Evolutionary conservation across 257 asterid species (phyloP), one percentile per base, ranked within the genome.

Genomic region (Haberlea rhodopensis): DNA sequence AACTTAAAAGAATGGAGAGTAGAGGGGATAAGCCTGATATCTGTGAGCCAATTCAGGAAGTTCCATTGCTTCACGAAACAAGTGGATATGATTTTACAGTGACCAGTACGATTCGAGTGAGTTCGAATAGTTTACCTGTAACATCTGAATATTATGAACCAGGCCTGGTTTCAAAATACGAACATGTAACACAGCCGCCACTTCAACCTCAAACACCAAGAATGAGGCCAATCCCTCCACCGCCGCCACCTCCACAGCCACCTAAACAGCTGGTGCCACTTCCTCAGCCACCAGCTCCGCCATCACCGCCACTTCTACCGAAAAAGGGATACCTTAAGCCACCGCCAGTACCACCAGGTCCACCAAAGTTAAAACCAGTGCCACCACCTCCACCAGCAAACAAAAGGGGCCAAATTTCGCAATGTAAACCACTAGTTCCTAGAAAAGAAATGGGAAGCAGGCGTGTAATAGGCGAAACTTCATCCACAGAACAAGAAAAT

Each of bases 11-110:
- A 55, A 73, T 75, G 29, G 72, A 70, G 68, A 53, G 76, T 43
- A 75, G 80, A 68, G 73, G 48, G 21, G n/a, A n/a, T n/a, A n/a
- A n/a, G n/a, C n/a, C n/a, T n/a, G n/a, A n/a, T n/a, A n/a, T n/a
- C n/a, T n/a, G n/a, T n/a, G n/a, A n/a, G n/a, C n/a, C n/a, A n/a
- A n/a, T n/a, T n/a, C n/a, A n/a, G n/a, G n/a, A n/a, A 66, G 55
- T 80, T 40, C 95, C 95, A 11, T 68, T 86, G 68, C 82, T 86
- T 62, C 82, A 73, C 23, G 75, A 63, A 5, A 68, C 73, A 28
- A 58, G 58, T 68, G 78, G 28, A 23, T 59, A 62, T 43, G 66
- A 68, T 53, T 27, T 51, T 60, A 64, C 54, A 29, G 19, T 6
- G 58, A 53, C 22, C 10, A 63, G 60, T 27, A 31, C 63, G 5